Base-by-base conservation (phyloP, 2,329 filamentous ascomycete genomes). In the Apiospora marii region DNA sequence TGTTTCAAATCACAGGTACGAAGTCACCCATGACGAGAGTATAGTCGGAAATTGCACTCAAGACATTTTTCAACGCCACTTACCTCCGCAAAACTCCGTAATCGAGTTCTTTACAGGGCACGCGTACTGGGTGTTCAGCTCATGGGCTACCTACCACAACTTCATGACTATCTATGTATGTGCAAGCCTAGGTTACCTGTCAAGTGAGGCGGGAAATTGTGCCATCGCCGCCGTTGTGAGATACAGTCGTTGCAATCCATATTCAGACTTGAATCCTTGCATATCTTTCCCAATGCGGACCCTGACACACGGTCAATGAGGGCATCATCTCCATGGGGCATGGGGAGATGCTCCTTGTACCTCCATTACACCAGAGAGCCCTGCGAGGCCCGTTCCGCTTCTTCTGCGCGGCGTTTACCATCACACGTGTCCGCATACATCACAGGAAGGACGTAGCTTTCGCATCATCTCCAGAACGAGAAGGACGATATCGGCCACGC, bases 121-220 rank as follows among this genome's bases (percentile, higher is more conserved):
- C 22, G 8, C 53, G 22, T 61, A 34, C 22, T 61, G 53, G 53
- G 4, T 61, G 30, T 34, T 61, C 53, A 61, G 53, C 53, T 37
- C 53, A 12, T 16, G 16, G 22, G 30, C 53, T 61, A 37, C 53
- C 27, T 61, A 30, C 14, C 53, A 51, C 49, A 51, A 51, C 24
- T 51, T 13, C n/a, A 51, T 51, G n/a, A 27, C n/a, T 41, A 10
- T 10, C 8, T 41, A 41, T 41, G 7, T 41, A 41, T 41, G 37
- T 37, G 30, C 53, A 34, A 8, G 27, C 53, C 53, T 22, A 22
- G 30, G 30, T 58, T 10, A 19, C 53, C 30, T 37, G 34, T 61
- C 53, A 37, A 61, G 30, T 37, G 53, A 61, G 53, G 53, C 53
- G 53, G 53, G 27, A 58, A 61, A 37, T 61, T 61, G 27, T 19